Evolutionary conservation across 1,139 yeast species (phyloP).

Genomic region (Hyphopichia wangnamkhiaoensis): DNA sequence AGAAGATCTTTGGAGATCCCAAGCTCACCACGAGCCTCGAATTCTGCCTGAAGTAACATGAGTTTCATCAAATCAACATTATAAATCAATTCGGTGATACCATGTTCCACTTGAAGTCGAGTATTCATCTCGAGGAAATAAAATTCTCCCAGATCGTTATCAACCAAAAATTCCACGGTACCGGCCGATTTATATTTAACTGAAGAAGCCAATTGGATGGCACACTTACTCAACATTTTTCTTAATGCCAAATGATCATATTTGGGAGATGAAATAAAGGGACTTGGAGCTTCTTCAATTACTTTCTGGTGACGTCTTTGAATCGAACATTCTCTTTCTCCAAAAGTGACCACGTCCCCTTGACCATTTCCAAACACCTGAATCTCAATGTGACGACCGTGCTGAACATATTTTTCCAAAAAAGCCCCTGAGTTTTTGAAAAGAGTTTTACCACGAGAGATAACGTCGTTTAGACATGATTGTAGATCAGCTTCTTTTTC

Average conservation of each 20-base stretch:
- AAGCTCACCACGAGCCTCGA: conserved; percentile 19
- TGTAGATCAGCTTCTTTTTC: conserved; percentile 30
- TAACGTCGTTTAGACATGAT: conserved; percentile 35
- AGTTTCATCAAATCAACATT: conserved; percentile 31
- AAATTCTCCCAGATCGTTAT: conserved; percentile 28
- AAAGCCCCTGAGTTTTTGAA: conserved; percentile 45
- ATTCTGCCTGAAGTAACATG: conserved; percentile 35
- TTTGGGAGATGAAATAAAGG: conserved; percentile 21
- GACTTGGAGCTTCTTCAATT: conserved; percentile 50
- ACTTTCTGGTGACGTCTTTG: conserved; percentile 53
- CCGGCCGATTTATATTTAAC: conserved; percentile 37
- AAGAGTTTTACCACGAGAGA: conserved; percentile 42
- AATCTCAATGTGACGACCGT: conserved; percentile 49
- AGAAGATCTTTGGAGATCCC: conserved; percentile 24
- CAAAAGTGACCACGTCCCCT: conserved; percentile 45
- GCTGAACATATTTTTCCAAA: conserved; percentile 44
- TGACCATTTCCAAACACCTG: conserved; percentile 47
- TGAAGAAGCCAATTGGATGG: conserved; percentile 24
- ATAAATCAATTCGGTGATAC: conserved; percentile 36
- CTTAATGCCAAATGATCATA: conserved; percentile 15
- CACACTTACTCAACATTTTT: conserved; percentile 22
- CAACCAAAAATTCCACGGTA: conserved; percentile 37
- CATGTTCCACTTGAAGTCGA: conserved; percentile 40
- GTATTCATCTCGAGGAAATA: conserved; percentile 38
- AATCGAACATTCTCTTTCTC: conserved; percentile 51